Evolutionary conservation across 164 flowering plant genomes (phyloP), one percentile per base, ranked within the genome.

Genomic region (Protea cynaroides): DNA sequence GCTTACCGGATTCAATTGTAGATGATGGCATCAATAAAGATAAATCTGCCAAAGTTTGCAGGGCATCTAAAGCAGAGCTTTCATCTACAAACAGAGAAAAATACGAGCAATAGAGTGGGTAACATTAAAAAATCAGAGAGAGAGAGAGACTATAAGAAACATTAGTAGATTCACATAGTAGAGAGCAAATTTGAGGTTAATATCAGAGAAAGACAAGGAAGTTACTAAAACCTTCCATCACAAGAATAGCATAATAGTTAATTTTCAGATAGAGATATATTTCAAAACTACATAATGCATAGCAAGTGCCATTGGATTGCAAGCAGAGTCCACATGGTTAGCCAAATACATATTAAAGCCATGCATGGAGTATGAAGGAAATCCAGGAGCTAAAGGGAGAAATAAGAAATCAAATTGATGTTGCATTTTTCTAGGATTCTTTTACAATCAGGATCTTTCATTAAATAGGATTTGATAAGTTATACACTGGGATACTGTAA

Each of bases 31-130:
- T 75, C 74, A 82, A 74, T 65, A 87, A 58, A 40, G 89, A 82
- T 69, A 83, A 68, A 72, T 85, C 84, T 56, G 92, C 89, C 76
- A 87, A 76, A 65, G 89, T 72, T 73, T 79, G 80, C 66, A 87
- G 73, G 61, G 86, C 92, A 71, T 83, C 88, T 50, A 87, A 71
- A 22, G 80, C 84, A 53, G 76, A 65, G 62, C 70, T 77, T 76
- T 83, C 88, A 78, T 81, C 89, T 85, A 62, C 55, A 72, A 23
- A 73, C 17, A 62, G 49, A 62, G 44, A 36, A 54, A 44, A 49
- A 29, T 23, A 51, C 9, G 34, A 67, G 15, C 11, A 70, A 59
- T 34, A 25, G 38, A 54, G 47, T 62, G 15, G 14, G 8, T 9
- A 49, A 22, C 21, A 56, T 1, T 25, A 43, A 25, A 40, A 25